Base-by-base conservation (phyloP, 2,329 filamentous ascomycete species). In the Dryadomyces quercus-mongolicae region DNA sequence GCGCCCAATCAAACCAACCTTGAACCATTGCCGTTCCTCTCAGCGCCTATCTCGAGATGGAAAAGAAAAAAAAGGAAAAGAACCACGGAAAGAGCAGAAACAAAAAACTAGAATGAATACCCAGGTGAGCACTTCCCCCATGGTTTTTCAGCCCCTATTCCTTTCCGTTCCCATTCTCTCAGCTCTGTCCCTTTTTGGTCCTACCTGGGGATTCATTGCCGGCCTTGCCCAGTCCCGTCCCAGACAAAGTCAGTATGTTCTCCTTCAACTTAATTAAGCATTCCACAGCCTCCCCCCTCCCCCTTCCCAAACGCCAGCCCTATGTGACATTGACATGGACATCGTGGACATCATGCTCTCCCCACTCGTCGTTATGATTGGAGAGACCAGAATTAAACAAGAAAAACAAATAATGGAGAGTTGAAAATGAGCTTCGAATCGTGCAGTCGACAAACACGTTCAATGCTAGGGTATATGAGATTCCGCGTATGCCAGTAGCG, bases 251-350 rank as follows among this genome's bases (percentile, higher is more conserved):
- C 16, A 44, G 7, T 16, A 44, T 20, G 42, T 18, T 20, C n/a
- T 18, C 16, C 18, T 9, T 16, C 42, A 18, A 46, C 18, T 21
- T 20, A 18, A 46, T 46, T 46, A 46, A 46, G 12, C 20, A 21
- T 42, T 36, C 18, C 34, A 40, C n/a, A 21, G 3, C 38, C 49
- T n/a, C 49, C 49, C 16, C 31, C 18, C 49, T 38, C 16, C 31
- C 18, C 22, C 38, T 40, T 50, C 36, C 46, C 18, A 49, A 55
- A 55, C 54, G 50, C 54, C 54, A 38, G 31, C 45, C 54, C 42
- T 42, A 55, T 55, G 54, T 40, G 50, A 55, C 45, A 44, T 46
- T 40, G 50, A 55, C 45, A 44, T 46, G 49, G 49, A 43, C 40
- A 49, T 49, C 45, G 25, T 46, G 49, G 49, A 43, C 40, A 49